Base-by-base conservation (phyloP, 345 rosid species). In the Aegle marmelos region DNA sequence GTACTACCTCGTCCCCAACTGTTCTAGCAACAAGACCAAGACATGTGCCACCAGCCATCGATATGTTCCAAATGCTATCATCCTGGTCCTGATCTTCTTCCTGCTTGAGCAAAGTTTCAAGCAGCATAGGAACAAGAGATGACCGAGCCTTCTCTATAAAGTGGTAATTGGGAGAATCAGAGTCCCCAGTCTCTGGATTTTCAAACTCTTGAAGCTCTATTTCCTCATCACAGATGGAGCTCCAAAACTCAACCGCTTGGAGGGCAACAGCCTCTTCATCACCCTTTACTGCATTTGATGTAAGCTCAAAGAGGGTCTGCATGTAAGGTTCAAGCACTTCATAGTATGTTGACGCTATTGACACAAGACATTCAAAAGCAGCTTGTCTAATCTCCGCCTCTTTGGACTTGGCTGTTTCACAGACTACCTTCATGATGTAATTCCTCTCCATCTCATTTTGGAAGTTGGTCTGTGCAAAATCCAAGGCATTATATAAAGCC, bases 11-110 rank as follows among this genome's bases (percentile, higher is more conserved):
- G 83, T 94, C 92, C 61, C 97, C 99, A 83, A 96, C 99, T 1
- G 99, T 92, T 85, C 97, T 89, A 57, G 98, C 88, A 83, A 94
- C 97, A 79, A 96, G 98, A 61, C 97, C 96, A 11, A 96, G 89
- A 83, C 99, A 96, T 6, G 99, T 96, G 63, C 98, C 99, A 9
- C 99, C 98, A 24, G 99, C 97, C 99, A 96, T 96, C 17, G 99
- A 88, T 71, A 96, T 84, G 81, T 94, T 92, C 98, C 99, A 96
- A 68, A 82, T 79, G 74, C 83, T 88, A 58, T 94, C 97, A 60
- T 92, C 99, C 80, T 96, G 97, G 67, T 96, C 97, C 79, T 93
- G 95, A 85, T 92, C 98, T 83, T 93, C 96, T 73, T 94, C 97
- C 86, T 96, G 99, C 90, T 96, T 96, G 85, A 88, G 82, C 76